Evolutionary conservation across 2,329 filamentous ascomycete species (phyloP).

Genomic region (Phialemonium atrogriseum): DNA sequence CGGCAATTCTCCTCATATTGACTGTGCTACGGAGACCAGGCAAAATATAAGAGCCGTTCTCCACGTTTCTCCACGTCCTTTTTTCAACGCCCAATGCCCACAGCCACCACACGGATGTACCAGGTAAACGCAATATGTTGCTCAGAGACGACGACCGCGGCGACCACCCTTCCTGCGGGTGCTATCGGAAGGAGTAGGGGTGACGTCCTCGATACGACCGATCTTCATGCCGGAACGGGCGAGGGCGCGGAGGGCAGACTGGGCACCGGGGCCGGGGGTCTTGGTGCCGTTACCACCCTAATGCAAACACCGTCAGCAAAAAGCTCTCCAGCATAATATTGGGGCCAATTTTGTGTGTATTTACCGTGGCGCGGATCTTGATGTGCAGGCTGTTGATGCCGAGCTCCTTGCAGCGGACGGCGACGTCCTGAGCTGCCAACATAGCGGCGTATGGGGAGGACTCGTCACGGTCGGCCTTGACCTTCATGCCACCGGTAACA

Average conservation of each 20-base stretch:
- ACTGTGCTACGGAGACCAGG: too few species aligned
- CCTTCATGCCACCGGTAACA: constrained; percentile 99
- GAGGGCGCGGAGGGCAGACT: constrained; percentile 97
- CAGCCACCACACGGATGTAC: too few species aligned
- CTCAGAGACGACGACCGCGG: constrained; percentile 99
- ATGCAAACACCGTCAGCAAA: too few species aligned
- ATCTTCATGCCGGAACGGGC: constrained; percentile 99
- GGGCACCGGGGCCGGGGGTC: constrained; percentile 97
- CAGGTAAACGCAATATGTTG: too few species aligned
- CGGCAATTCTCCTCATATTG: too few species aligned
- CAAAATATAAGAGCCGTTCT: too few species aligned
- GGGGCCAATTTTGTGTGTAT: too few species aligned
- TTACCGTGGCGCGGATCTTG: constrained; percentile 99
- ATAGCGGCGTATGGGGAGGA: constrained; percentile 99
- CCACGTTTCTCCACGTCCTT: too few species aligned
- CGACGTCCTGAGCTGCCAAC: constrained; percentile 99
- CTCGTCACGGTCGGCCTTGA: constrained; percentile 99
- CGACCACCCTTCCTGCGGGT: constrained; percentile 99
- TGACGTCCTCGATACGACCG: constrained; percentile 98
- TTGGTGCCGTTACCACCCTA: constrained; percentile 99
- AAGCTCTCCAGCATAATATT: too few species aligned
- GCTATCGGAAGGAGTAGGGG: constrained; percentile 97
- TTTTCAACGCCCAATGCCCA: constrained; percentile 64
- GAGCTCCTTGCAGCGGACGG: constrained; percentile 68
- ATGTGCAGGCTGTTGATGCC: constrained; percentile 92